Evolutionary conservation across 2,329 filamentous ascomycete species (phyloP).

Genomic region (Allantophomopsis lycopodina): DNA sequence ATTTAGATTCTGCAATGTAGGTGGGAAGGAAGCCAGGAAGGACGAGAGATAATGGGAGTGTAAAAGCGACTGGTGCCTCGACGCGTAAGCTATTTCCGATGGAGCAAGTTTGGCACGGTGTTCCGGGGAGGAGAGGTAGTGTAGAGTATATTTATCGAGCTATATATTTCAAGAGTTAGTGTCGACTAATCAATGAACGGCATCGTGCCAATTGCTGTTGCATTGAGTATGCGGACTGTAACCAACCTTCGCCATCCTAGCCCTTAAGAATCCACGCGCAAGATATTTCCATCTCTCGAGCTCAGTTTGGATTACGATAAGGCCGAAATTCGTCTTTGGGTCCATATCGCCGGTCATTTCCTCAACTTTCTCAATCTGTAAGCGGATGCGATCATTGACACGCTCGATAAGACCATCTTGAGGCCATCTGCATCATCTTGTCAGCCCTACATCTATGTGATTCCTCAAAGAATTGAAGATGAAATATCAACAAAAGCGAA

Average conservation of each 20-base stretch:
- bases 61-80: constrained; percentile 71
- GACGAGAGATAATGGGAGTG: constrained; percentile 74
- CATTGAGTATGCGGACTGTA: neutral
- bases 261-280: constrained; percentile 67
- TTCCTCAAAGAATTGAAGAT: too few species aligned
- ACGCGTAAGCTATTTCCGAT: constrained; percentile 71
- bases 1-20: constrained; percentile 69
- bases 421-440: constrained; percentile 36
- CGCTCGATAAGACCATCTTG: constrained; percentile 67
- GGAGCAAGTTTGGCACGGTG: constrained; percentile 54
- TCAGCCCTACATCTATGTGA: constrained; percentile 1
- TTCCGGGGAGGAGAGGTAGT: constrained; percentile 48
- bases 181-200: too few species aligned
- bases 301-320: constrained; percentile 94
- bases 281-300: constrained; percentile 90
- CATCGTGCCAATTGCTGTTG: neutral
- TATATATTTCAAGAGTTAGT: constrained; percentile 16
- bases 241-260: constrained; percentile 71
- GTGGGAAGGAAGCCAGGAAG: constrained; percentile 74
- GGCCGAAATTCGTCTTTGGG: constrained; percentile 78
- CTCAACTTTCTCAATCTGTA: constrained; percentile 59
- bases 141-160: constrained; percentile 66
- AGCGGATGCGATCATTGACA: constrained; percentile 57
- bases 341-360: constrained; percentile 76
- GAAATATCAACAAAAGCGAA: too few species aligned